Conservation (phyloP, 129 eudicot species). For the Pittosporum tobira region DNA sequence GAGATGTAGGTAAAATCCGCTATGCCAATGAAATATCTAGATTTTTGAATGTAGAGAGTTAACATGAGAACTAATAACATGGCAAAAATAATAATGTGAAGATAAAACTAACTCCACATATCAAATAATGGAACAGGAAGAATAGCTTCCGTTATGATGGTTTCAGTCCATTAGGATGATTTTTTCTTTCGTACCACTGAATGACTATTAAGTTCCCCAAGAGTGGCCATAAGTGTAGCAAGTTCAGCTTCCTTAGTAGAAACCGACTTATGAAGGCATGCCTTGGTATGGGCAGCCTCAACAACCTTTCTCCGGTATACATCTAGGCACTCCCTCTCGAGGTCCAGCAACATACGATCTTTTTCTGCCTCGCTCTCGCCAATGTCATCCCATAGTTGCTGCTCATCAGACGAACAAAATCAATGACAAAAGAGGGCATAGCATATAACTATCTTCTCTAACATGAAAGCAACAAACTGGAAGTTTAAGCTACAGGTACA, state of each 20-base stretch:
- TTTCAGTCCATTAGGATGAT: background rate
- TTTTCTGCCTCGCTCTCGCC: constrained; percentile 81
- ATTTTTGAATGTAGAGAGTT: no score
- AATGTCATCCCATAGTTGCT: constrained; percentile 93
- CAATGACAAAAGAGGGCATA: background rate
- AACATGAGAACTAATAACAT: background rate
- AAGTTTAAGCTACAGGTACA: background rate
- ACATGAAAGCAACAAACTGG: background rate
- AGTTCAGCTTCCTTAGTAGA: constrained; percentile 88
- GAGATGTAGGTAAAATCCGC: no score
- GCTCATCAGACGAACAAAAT: constrained; percentile 16
- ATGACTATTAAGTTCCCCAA: constrained; percentile 59
- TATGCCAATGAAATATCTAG: no score
- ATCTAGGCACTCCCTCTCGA: constrained; percentile 83
- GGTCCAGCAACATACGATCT: constrained; percentile 74
- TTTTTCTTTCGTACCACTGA: constrained; percentile 41
- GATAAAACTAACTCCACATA: no score
- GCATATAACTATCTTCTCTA: background rate
- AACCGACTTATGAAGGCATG: constrained; percentile 76
- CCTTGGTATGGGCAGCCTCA: constrained; percentile 71
- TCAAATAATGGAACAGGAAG: background rate
- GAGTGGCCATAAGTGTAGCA: constrained; percentile 71
- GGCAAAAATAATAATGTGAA: background rate
- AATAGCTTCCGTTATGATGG: background rate
- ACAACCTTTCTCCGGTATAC: constrained; percentile 82